Evolutionary conservation across 2,329 filamentous ascomycete species (phyloP), one percentile per base, ranked within the genome.

Genomic region (Paramyrothecium roridum): DNA sequence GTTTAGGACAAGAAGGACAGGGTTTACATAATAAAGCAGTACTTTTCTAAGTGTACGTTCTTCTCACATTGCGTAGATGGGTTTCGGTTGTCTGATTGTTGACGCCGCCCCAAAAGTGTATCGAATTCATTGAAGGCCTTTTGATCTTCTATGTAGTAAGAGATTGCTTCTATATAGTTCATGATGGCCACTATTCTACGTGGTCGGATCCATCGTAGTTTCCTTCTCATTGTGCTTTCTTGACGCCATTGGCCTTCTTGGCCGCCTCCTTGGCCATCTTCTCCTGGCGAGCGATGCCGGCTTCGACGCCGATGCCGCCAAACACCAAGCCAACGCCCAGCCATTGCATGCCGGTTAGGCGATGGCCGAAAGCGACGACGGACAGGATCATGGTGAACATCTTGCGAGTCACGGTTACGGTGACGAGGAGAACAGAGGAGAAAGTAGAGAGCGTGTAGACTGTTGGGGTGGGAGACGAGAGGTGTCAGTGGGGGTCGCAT

Each of bases 381-480:
- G 91, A 96, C 52, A 98, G 81, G 57, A 98, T 91, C 95, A 99
- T 99, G 62, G 93, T 98, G 71, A 98, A 84, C 95, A 99, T 99
- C 79, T 99, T 99, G 68, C 95, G 84, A 48, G 95, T 99, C 48
- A 99, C 95, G 2, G 92, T 99, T 3, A 99, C 93, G 4, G 95
- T 98, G 47, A 98, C 93, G 51, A 99, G 85, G 52, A 98, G 82
- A 50, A 99, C 83, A 11, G 89, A 95, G 11, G 90, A 95, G 76
- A 98, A 99, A 51, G 90, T 91, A 16, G 92, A 89, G 7, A 99
- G 83, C 0, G 95, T 98, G 75, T 96, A 93, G 80, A 96, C 85
- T 87, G 34, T 33, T 8, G 13, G 33, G 20, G 11, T 1, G 20
- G 10, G 21, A 34, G 63, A 19, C 48, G 48, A 34, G n/a, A 37